Evolutionary conservation across 2,329 filamentous ascomycete genomes (phyloP).

Genomic region (Emydomyces testavorans): DNA sequence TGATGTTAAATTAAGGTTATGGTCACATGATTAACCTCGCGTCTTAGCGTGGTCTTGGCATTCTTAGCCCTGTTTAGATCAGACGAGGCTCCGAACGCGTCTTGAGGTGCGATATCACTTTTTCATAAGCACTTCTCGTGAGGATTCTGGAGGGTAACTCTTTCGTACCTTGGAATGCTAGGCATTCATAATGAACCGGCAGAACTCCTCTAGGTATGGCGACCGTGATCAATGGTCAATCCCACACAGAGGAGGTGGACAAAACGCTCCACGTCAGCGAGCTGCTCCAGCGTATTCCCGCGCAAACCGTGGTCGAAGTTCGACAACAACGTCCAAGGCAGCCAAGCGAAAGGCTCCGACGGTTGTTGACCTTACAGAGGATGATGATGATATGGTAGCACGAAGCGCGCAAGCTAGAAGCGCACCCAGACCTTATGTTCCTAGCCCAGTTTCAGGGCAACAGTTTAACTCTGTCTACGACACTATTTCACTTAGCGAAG

Average conservation of each 20-base stretch:
- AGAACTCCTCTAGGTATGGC: too few species aligned
- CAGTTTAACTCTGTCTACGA: conserved; percentile 23
- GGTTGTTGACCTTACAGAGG: conserved; percentile 23
- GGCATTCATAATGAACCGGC: too few species aligned
- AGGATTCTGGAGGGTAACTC: too few species aligned
- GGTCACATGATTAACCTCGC: neutral
- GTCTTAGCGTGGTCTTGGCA: neutral
- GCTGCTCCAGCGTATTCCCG: neutral
- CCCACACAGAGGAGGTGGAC: neutral
- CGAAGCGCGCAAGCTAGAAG: neutral
- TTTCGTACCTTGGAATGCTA: too few species aligned
- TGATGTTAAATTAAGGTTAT: conserved; percentile 2
- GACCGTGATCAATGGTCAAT: too few species aligned
- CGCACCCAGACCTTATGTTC: conserved; percentile 1
- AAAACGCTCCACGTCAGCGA: neutral
- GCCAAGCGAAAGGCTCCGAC: conserved; percentile 9
- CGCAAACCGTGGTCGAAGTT: neutral
- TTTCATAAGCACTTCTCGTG: too few species aligned
- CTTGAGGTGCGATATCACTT: too few species aligned
- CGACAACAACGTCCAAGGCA: neutral
- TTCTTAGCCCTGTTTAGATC: neutral
- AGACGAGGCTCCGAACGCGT: neutral
- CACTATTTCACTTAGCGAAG: conserved; percentile 26
- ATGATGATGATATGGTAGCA: conserved; percentile 17
- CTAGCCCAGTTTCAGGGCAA: conserved; percentile 16